A percentile compares a stretch with the other conserved stretches of the same genome.
Evolutionary conservation across 2,329 filamentous ascomycete genomes (phyloP).

Genomic region (Phyllosticta citrichinensis): DNA sequence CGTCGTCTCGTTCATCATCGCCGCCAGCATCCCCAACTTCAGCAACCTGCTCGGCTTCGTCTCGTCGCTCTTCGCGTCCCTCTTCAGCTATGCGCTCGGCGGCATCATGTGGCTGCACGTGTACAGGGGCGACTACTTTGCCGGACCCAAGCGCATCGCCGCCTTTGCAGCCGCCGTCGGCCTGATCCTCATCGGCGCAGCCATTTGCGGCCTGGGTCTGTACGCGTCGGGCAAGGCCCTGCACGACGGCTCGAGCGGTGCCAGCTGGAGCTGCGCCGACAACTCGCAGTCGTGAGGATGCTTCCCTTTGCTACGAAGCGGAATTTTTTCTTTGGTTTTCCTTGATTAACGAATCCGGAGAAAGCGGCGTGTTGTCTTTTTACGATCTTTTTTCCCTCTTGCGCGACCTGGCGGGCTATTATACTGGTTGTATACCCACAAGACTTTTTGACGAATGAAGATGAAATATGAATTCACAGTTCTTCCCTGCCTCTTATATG

Average conservation of each 20-base stretch:
- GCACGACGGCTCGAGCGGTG: neutral
- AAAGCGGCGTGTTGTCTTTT: neutral
- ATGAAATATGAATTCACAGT: neutral
- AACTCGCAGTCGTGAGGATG: neutral
- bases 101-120: conserved; percentile 28
- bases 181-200: conserved; percentile 22
- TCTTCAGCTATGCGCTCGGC: conserved; percentile 49
- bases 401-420: neutral
- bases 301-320: neutral
- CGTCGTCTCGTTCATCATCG: conserved; percentile 59
- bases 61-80: conserved; percentile 51
- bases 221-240: conserved; percentile 23
- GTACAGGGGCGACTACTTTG: conserved; percentile 36
- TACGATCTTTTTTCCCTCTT: neutral
- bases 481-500: neutral
- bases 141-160: conserved; percentile 22
- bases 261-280: conserved; percentile 8
- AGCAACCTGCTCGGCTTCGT: conserved; percentile 58
- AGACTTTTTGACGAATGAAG: neutral
- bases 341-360: neutral
- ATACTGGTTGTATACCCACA: neutral
- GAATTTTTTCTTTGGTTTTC: neutral
- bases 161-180: conserved; percentile 20
- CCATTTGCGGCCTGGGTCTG: conserved; percentile 30
- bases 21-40: conserved; percentile 62